Evolutionary conservation across 2,329 filamentous ascomycete genomes (phyloP), one percentile per base, ranked within the genome.

Genomic region (Sphaceloma murrayae): DNA sequence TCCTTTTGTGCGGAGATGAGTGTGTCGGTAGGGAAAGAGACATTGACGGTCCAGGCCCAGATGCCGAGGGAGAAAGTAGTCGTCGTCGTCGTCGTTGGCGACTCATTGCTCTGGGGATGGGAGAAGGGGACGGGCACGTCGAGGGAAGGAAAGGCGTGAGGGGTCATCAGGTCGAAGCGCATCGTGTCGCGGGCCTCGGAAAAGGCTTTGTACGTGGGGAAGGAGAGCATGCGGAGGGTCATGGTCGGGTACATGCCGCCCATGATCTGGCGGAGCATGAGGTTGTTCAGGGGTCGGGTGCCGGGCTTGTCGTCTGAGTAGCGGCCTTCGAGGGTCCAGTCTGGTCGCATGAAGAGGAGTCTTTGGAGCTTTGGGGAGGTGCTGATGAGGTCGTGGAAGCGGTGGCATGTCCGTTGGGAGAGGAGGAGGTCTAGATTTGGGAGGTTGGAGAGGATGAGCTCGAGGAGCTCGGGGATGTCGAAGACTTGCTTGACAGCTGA

Each of bases 381-480:
- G 40, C 47, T 45, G 34, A 58, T 54, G 3, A 55, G 54, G 29
- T 49, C 34, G 22, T 51, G 53, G 51, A 61, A 63, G 34, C 45
- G 46, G 17, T 42, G 52, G 29, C 51, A 53, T 21, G 57, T 53
- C 10, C 60, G 53, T 48, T 63, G 61, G 5, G 48, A 49, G 16
- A 62, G 53, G 18, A 63, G 56, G 8, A 63, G 51, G 30, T 61
- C 54, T 48, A 54, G 52, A 4, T 48, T 51, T 21, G 48, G 48
- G 2, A 66, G 57, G 13, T 60, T 46, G 6, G 51, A 43, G 18
- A 66, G 59, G 49, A 65, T 56, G 29, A 56, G 38, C 51, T 64
- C 62, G 43, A 65, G 57, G 46, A 66, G 58, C 49, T 66, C 63
- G 18, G 62, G 59, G 4, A 61, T 56, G 22, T 52, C 38, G 47